Conservation (phyloP, 2,329 filamentous ascomycete species). For the Ophiocordyceps robertsii region DNA sequence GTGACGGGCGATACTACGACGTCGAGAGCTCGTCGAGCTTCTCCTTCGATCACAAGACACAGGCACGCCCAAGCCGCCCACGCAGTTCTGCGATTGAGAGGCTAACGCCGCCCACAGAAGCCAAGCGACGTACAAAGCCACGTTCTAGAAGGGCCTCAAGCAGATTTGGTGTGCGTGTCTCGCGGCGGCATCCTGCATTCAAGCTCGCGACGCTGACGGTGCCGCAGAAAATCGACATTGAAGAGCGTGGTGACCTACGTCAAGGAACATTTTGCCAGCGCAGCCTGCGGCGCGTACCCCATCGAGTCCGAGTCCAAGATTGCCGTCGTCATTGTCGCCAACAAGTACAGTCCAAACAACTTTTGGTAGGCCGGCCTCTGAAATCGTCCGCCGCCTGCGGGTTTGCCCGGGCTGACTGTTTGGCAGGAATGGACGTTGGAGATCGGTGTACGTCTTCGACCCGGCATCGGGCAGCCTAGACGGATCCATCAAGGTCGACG, state of each 20-base stretch:
- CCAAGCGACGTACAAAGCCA: constrained; percentile 73
- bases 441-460: constrained; percentile 70
- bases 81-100: background rate
- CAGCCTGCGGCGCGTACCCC: constrained; percentile 72
- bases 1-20: constrained; percentile 77
- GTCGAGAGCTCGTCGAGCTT: constrained; percentile 81
- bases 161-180: constrained; percentile 64
- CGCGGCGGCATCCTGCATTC: too few species aligned
- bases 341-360: constrained; percentile 96
- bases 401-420: background rate
- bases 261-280: constrained; percentile 76
- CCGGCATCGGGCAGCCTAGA: constrained; percentile 55
- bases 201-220: background rate
- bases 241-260: constrained; percentile 67
- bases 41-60: constrained; percentile 70
- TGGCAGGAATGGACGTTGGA: constrained; percentile 85
- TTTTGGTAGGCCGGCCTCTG: constrained; percentile 54
- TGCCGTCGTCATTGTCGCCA: constrained; percentile 75
- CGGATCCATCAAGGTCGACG: constrained; percentile 80
- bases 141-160: constrained; percentile 60
- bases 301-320: constrained; percentile 62
- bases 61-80: constrained; percentile 32
- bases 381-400: background rate
- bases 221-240: constrained; percentile 61
- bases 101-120: constrained; percentile 39